phyloP scores from a whole-genome alignment of 495 filamentous ascomycete genomes.

The Neurospora sp. region DNA sequence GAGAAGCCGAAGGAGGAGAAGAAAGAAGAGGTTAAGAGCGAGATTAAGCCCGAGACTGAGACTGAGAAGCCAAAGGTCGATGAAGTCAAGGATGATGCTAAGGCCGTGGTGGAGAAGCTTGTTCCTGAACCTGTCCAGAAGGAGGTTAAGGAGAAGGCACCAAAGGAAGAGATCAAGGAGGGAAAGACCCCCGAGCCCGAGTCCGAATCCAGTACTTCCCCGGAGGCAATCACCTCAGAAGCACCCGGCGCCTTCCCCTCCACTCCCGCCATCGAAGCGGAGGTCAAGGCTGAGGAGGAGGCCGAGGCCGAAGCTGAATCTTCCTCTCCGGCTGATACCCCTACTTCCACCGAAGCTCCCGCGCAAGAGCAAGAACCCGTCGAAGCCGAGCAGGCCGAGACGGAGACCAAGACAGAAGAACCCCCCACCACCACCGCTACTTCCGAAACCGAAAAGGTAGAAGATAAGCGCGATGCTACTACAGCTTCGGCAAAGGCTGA shows the following conservation, averaged over 20 bases:
- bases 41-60: conserved; percentile 26
- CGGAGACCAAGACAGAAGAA: conserved; percentile 3
- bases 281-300: conserved; percentile 4
- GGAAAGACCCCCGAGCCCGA: conserved; percentile 13
- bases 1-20: not conserved
- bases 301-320: not conserved
- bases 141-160: not conserved
- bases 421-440: not conserved
- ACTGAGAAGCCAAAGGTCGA: conserved; percentile 20
- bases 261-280: conserved; percentile 2
- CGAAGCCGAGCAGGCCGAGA: not conserved
- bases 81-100: conserved; percentile 12
- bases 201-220: not conserved
- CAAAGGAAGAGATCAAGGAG: conserved; percentile 18
- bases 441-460: not conserved
- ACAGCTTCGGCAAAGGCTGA: not conserved
- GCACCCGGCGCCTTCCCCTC: not conserved
- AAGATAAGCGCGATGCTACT: not conserved
- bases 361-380: conserved; percentile 5
- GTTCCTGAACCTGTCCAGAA: not conserved
- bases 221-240: conserved; percentile 2
- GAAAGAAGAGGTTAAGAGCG: conserved; percentile 22
- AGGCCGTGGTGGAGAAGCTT: conserved; percentile 15
- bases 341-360: conserved; percentile 4
- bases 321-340: not conserved